phyloP scores from a whole-genome alignment of 768 basidiomycete species.

The Termitomyces sp. region DNA sequence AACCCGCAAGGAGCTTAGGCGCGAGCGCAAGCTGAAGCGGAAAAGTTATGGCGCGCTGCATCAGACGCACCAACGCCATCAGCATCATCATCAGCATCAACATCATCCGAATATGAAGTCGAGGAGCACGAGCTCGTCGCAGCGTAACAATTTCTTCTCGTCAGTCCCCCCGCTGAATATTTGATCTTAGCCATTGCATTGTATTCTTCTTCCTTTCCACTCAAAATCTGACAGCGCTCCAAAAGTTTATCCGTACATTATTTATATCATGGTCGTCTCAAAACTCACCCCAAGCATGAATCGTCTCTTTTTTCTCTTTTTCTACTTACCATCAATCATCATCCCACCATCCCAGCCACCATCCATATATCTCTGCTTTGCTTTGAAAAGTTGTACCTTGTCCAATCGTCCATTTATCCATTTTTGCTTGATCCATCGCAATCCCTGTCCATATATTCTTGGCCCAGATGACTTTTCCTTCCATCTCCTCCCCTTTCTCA shows the following conservation, averaged over 20 bases:
- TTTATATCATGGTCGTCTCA: not conserved
- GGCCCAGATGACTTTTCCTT: too few relatives aligned
- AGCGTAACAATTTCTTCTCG: constrained; percentile 18
- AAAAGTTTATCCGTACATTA: not conserved
- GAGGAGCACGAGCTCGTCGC: constrained; percentile 19
- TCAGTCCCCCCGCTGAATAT: constrained; percentile 23
- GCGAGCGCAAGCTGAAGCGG: constrained; percentile 68
- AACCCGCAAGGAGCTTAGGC: constrained; percentile 59
- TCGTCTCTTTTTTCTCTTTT: not conserved
- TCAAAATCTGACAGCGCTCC: not conserved
- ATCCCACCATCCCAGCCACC: not conserved
- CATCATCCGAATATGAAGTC: constrained; percentile 28
- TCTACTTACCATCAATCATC: not conserved
- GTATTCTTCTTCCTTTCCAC: not conserved
- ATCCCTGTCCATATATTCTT: not conserved
- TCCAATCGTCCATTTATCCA: not conserved
- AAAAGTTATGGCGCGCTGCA: constrained; percentile 46
- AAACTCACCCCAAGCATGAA: not conserved
- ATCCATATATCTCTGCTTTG: not conserved
- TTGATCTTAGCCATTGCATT: constrained; percentile 5
- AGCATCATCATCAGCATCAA: constrained; percentile 35
- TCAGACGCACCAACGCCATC: constrained; percentile 43
- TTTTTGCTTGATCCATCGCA: not conserved
- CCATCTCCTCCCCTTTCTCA: not conserved
- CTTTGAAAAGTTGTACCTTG: constrained; percentile 11